Base-by-base conservation (phyloP, 164 flowering plant species). In the Platanus orientalis region DNA sequence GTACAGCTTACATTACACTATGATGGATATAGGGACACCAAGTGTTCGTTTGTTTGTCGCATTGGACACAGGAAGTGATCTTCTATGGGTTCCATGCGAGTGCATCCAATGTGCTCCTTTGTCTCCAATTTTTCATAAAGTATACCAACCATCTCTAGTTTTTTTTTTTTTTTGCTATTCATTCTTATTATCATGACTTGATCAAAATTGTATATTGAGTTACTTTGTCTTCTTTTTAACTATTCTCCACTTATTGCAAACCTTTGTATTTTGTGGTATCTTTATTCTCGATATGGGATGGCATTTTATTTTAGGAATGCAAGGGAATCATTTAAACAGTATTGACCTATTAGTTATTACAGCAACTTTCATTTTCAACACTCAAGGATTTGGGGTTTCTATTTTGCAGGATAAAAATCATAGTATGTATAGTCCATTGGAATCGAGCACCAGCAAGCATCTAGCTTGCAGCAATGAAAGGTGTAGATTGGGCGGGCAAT, bases 341-440 rank as follows among this genome's bases (percentile, higher is more conserved):
- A 32, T 32, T n/a, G n/a, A n/a, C n/a, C n/a, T n/a, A n/a, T n/a
- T n/a, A n/a, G n/a, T n/a, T n/a, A 9, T 32, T 32, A 9, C 0
- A 5, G 39, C 39, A n/a, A 32, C 7, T 9, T 32, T 4, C 9
- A 32, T 9, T 32, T 32, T 32, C 39, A 32, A 32, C 9, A 9
- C 9, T 4, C 9, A 4, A 9, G 74, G 83, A 70, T 85, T 73
- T 82, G 97, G 96, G 84, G 97, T 89, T 85, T 87, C 87, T 88
- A 88, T 90, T 84, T 73, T 89, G 98, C 97, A 94, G 98, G 96
- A 82, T 77, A 84, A 76, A 84, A 88, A 94, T 83, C 77, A 89
- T 47, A 84, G 73, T 64, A 83, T 82, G 73, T 94, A 90, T 69
- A 79, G 75, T 58, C 96, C 96, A 69, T 77, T 88, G 65, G 67